Base-by-base conservation (phyloP, 2,329 filamentous ascomycete species). In the Corniculantispora saksenae region DNA sequence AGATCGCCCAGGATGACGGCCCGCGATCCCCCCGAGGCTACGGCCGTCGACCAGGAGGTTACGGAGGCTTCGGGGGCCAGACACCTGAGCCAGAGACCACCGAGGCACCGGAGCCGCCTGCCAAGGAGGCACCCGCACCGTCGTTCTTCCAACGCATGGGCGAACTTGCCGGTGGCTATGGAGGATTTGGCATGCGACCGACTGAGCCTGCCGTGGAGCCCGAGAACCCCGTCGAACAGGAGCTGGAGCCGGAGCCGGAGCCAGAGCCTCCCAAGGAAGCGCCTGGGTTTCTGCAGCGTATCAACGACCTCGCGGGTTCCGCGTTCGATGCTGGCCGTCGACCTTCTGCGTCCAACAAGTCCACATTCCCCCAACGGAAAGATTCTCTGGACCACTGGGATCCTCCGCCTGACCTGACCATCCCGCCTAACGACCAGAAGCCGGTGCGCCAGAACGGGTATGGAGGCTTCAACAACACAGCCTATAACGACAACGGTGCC, bases 141-240 rank as follows among this genome's bases (percentile, higher is more conserved):
- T 23, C 71, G 45, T 71, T 92, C 32, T 71, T 90, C 69, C 83
- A 86, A 67, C 84, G 87, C 60, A 86, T 91, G 82, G 85, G 91
- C 69, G 83, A 80, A 10, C 89, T 91, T 71, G 82, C 86, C 1
- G 86, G 65, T 43, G 54, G 69, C 23, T 54, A 66, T 29, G 59
- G 64, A 23, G 58, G 64, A 10, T 66, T 66, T 27, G 51, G 40
- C 19, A 32, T n/a, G 9, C 43, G 29, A 38, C 25, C 25, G 15
- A 27, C 25, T 4, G 47, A 53, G 45, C 23, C 32, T 7, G 9
- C 57, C 8, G 7, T 6, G n/a, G 35, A 43, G 59, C 58, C 50
- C 1, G 60, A 25, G 27, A 48, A 48, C 38, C 51, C 51, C 12
- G 38, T 19, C 7, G 19, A 43, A 25, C n/a, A n/a, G n/a, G n/a